Conservation (phyloP, 1,284 basidiomycete species). For the Tausonia pullulans region DNA sequence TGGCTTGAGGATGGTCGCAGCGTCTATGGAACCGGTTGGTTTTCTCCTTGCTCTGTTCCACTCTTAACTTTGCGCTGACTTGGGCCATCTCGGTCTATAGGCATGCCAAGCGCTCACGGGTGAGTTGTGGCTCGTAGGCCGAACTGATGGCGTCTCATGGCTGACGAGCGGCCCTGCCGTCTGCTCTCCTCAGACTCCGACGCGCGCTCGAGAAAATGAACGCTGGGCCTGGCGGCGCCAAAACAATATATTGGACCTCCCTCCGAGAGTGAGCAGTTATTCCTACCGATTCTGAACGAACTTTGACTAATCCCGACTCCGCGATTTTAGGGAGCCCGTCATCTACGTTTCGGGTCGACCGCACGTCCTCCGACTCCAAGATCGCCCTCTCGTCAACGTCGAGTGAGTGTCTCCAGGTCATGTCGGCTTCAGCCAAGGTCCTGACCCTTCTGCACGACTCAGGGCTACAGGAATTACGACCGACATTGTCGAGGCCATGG, state of each 20-base stretch:
- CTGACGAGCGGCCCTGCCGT: slow-evolving; percentile 5
- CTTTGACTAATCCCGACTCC: background rate
- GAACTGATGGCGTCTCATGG: background rate
- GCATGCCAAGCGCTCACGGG: slow-evolving; percentile 26
- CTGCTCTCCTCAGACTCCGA: slow-evolving; percentile 47
- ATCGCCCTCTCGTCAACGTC: slow-evolving; percentile 82
- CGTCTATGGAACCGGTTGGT: slow-evolving; percentile 75
- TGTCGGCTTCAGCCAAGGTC: too few relatives aligned
- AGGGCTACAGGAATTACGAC: slow-evolving; percentile 92
- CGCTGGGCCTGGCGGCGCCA: slow-evolving; percentile 58
- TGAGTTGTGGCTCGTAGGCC: slow-evolving; percentile 11
- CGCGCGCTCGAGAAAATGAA: slow-evolving; percentile 70
- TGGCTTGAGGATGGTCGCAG: slow-evolving; percentile 43
- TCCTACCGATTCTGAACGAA: background rate
- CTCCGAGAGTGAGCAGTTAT: slow-evolving; percentile 51
- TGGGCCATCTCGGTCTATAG: background rate
- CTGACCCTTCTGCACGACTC: slow-evolving; percentile 20
- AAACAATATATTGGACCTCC: slow-evolving; percentile 79
- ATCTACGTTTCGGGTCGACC: slow-evolving; percentile 82
- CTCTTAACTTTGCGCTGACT: background rate
- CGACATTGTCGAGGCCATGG: slow-evolving; percentile 85
- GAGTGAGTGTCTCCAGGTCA: slow-evolving; percentile 47
- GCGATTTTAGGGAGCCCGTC: slow-evolving; percentile 58
- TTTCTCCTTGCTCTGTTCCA: background rate
- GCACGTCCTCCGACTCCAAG: slow-evolving; percentile 82